Conservation (phyloP, 164 flowering plant species). For the Euptelea pleiosperma region DNA sequence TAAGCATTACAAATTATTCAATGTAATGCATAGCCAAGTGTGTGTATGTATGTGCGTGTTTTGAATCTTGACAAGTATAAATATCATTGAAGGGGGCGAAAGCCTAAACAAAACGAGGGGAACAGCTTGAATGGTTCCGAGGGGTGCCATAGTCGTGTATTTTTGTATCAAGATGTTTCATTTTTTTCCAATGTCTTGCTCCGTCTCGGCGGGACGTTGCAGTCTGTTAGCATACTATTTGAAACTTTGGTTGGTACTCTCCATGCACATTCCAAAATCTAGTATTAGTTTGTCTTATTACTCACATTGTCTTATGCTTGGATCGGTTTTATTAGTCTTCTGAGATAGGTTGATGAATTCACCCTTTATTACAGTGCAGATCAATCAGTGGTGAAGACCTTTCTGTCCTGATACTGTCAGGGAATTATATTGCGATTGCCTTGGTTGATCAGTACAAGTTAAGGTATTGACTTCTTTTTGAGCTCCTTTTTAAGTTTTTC, state of each 20-base stretch:
- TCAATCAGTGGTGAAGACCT: slow-evolving; percentile 69
- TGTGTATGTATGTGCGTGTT: too few relatives aligned
- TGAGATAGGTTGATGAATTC: slow-evolving; percentile 24
- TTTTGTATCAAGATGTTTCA: too few relatives aligned
- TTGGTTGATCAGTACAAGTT: slow-evolving; percentile 84
- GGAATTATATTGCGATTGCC: slow-evolving; percentile 78
- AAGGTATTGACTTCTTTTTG: slow-evolving; percentile 37
- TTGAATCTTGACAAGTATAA: too few relatives aligned
- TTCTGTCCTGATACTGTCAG: slow-evolving; percentile 63
- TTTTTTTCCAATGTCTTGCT: too few relatives aligned
- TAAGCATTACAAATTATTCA: too few relatives aligned
- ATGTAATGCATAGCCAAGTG: too few relatives aligned
- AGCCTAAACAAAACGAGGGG: too few relatives aligned
- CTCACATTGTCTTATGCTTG: not conserved
- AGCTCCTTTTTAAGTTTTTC: not conserved
- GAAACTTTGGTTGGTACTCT: not conserved
- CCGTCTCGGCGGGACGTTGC: too few relatives aligned
- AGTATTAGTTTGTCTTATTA: not conserved
- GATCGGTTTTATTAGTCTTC: not conserved
- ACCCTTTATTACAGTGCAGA: slow-evolving; percentile 70
- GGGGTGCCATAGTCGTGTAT: too few relatives aligned
- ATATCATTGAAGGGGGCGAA: too few relatives aligned
- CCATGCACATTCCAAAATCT: not conserved
- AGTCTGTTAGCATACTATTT: too few relatives aligned
- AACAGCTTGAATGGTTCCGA: too few relatives aligned